Evolutionary conservation across 1,284 basidiomycete genomes (phyloP), one percentile per base, ranked within the genome.

Genomic region (Leccinum fuscescens): DNA sequence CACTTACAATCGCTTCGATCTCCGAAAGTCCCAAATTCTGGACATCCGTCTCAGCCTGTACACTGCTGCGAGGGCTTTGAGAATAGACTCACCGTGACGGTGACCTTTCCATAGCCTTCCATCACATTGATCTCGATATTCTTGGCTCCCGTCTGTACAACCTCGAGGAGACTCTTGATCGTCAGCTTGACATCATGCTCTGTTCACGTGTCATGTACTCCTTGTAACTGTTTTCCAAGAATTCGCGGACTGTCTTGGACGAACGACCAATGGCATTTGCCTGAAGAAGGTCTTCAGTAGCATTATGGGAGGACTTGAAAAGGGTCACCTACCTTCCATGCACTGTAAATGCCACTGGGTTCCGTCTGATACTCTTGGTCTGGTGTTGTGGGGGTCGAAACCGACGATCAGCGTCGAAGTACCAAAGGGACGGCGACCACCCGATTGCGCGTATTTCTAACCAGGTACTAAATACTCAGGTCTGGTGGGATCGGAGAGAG

Each of bases 141-240:
- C 83, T 99, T 99, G 3, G 97, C 97, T 24, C 97, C 97, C 2
- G 97, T 98, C 79, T 99, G 97, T 2, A 99, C 97, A 29, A 99
- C 96, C 74, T 99, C 97, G 33, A 99, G 81, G 70, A 99, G 79
- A 73, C 92, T 94, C 82, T 98, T 99, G 69, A 99, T 86, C 0
- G 97, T 93, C 44, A 99, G 81, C 76, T 98, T 98, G 78, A 99
- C 27, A 27, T 27, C 27, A 27, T 93, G 54, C 92, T 88, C 62
- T 96, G 93, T 44, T 95, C 94, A 62, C 92, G 84, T 12, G 84
- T 82, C 78, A 98, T 82, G 66, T 93, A 92, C 65, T 98, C 95
- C 67, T 90, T 93, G 79, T 97, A 93, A 72, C 98, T 98, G 85
- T 99, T 99, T 78, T 99, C 97, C 61, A 99, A 77, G 77, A 99